Conservation (phyloP, 2,329 filamentous ascomycete species). For the Exophiala sideris region DNA sequence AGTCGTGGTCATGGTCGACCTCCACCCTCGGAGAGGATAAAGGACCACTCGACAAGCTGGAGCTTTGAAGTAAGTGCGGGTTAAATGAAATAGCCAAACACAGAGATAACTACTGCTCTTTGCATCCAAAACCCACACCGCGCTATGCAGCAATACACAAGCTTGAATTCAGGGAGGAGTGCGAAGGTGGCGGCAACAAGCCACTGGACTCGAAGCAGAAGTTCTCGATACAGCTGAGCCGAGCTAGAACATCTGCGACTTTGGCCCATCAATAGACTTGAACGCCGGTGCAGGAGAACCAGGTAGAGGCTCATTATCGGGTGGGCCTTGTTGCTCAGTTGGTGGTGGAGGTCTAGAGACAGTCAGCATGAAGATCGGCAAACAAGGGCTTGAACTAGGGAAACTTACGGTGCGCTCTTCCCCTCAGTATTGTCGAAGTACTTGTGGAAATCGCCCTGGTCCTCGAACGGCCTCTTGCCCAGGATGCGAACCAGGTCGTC, state of each 20-base stretch:
- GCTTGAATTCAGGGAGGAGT: no score
- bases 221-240: not conserved
- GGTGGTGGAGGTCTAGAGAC: conserved; percentile 27
- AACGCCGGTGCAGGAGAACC: conserved; percentile 27
- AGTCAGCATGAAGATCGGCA: not conserved
- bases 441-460: conserved; percentile 85
- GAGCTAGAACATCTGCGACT: not conserved
- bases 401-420: conserved; percentile 52
- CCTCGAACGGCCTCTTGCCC: conserved; percentile 78
- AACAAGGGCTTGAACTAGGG: not conserved
- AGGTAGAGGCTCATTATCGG: conserved; percentile 19
- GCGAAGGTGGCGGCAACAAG: no score
- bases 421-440: conserved; percentile 67
- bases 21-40: no score
- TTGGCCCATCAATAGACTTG: conserved; percentile 20
- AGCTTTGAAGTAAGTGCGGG: no score
- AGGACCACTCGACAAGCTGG: no score
- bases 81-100: no score
- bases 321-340: conserved; percentile 20
- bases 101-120: no score
- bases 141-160: no score
- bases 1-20: no score
- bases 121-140: no score
- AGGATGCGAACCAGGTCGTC: conserved; percentile 80
- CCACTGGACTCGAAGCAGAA: not conserved